Evolutionary conservation across 176 grass and related monocot genomes (phyloP).

Genomic region (Saccharum officinarum): DNA sequence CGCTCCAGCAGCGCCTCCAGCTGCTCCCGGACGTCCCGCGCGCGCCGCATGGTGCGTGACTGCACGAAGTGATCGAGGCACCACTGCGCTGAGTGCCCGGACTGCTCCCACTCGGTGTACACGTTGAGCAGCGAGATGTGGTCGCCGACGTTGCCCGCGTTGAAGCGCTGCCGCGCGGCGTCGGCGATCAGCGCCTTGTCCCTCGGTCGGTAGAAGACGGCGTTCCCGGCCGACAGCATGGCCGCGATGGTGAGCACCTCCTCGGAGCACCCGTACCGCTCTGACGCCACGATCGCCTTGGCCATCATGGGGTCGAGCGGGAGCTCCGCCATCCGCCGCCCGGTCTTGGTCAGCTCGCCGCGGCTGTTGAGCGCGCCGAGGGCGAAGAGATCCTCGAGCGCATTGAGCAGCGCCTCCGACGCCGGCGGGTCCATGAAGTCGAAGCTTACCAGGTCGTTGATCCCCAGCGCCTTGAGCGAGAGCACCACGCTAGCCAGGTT

Average conservation of each 20-base stretch:
- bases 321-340: conserved; percentile 59
- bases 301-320: conserved; percentile 61
- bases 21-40: conserved; percentile 59
- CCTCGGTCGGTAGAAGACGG: conserved; percentile 53
- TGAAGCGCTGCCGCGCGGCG: conserved; percentile 44
- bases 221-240: conserved; percentile 54
- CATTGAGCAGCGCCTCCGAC: conserved; percentile 54
- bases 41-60: conserved; percentile 41
- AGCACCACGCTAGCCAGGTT: conserved; percentile 66
- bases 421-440: conserved; percentile 82
- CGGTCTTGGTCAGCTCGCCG: conserved; percentile 59
- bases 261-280: conserved; percentile 53
- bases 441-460: conserved; percentile 70
- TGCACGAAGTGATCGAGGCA: conserved; percentile 68
- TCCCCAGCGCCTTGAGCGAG: conserved; percentile 55
- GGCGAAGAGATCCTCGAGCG: conserved; percentile 58
- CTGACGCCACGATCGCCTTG: conserved; percentile 55
- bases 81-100: conserved; percentile 52
- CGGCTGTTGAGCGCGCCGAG: conserved; percentile 54
- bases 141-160: conserved; percentile 44
- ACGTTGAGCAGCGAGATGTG: conserved; percentile 61
- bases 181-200: conserved; percentile 52
- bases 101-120: conserved; percentile 53
- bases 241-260: conserved; percentile 52
- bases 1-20: conserved; percentile 53